Evolutionary conservation across 2,329 filamentous ascomycete genomes (phyloP), one percentile per base, ranked within the genome.

Genomic region (Tolypocladium cylindrosporum): DNA sequence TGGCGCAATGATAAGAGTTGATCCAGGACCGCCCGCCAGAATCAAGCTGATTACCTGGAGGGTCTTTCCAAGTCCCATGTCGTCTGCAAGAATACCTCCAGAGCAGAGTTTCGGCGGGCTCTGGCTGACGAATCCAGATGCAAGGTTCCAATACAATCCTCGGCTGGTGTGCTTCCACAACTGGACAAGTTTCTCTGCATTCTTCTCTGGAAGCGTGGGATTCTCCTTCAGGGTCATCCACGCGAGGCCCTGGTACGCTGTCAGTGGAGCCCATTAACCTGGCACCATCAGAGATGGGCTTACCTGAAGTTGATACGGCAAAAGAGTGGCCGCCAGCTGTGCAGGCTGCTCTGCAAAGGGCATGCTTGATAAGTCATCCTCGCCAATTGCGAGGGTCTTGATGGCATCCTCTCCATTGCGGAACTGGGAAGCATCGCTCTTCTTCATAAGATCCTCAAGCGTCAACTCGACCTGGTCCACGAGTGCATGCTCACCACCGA

Each of bases 11-110:
- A 96, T 92, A 27, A 96, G 78, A 0, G 90, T 95, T 1, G 86
- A 76, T 4, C 84, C 85, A 2, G 76, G 69, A 0, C 75, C 74
- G 7, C 78, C 78, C 4, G 77, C 76, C 55, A 92, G 74, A 57
- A 96, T 87, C 41, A 95, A 74, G 56, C 89, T 89, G 64, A 96
- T 93, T 54, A 91, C 81, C 68, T 96, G 89, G 10, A 96, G 79
- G 0, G 91, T 96, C 75, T 96, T 96, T 31, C 91, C 91, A 6
- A 96, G 74, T 4, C 91, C 91, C 92, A 96, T 96, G 66, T 96
- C 91, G 69, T 96, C 91, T 14, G 71, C 90, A 10, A 96, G 79
- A 55, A 96, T 91, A 39, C 91, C 91, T 21, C 91, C 91, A 55
- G 85, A 89, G 8, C 89, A 84, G 27, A 96, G 78, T 1, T 75